Conservation (phyloP, 176 grass and related monocot species). For the Hordeum vulgare region MorexV3_pseudomolecules_assembly NC_058524.1:31041892-31042391, state of each 20-base stretch:
- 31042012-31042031: slow-evolving; percentile 96
- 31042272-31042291: neutral
- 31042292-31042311: slow-evolving; percentile 93
- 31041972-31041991: slow-evolving; percentile 23
- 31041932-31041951: neutral
- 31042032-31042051: slow-evolving; percentile 82
- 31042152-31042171: neutral
- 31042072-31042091: slow-evolving; percentile 97
- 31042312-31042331: slow-evolving; percentile 97
- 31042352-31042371: slow-evolving; percentile 82
- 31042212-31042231: neutral
- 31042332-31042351: slow-evolving; percentile 99
- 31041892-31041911: slow-evolving; percentile 86
- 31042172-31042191: neutral
- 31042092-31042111: slow-evolving; percentile 71
- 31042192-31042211: neutral
- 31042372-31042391: slow-evolving; percentile 44
- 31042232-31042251: neutral
- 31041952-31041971: neutral
- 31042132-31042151: slow-evolving; percentile 7
- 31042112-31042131: slow-evolving; percentile 25
- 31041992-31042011: slow-evolving; percentile 81
- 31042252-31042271: neutral
- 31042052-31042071: slow-evolving; percentile 92
- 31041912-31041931: slow-evolving; percentile 50